phyloP scores from a whole-genome alignment of 164 flowering plant species.

The Buxus sempervirens region DNA sequence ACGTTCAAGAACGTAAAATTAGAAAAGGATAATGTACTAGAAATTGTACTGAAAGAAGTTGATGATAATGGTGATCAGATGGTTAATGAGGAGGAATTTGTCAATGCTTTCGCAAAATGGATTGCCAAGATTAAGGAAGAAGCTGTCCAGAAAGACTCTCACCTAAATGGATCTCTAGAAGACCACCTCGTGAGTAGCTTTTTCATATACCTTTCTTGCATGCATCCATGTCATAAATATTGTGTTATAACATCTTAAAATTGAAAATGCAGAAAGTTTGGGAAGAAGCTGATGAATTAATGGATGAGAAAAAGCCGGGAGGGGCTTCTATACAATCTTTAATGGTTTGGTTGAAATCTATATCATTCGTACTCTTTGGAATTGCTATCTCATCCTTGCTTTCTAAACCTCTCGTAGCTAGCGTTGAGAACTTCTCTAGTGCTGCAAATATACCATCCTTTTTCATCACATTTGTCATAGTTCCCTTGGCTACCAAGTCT shows the following conservation, averaged over 20 bases:
- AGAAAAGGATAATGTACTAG: background rate
- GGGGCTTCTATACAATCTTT: background rate
- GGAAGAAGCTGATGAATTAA: background rate
- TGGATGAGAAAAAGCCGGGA: background rate
- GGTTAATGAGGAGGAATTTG: constrained; percentile 15
- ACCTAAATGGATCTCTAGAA: background rate
- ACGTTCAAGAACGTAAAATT: background rate
- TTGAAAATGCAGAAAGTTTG: background rate
- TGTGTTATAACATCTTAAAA: constrained; percentile 12
- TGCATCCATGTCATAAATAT: too few species aligned
- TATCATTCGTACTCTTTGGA: constrained; percentile 18
- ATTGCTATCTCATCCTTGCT: constrained; percentile 14
- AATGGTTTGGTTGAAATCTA: constrained; percentile 10
- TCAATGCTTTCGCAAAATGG: constrained; percentile 1
- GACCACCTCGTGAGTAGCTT: background rate
- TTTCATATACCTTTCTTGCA: too few species aligned
- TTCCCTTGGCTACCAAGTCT: constrained; percentile 33
- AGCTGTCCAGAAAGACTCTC: background rate
- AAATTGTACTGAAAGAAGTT: constrained; percentile 7
- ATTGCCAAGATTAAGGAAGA: background rate
- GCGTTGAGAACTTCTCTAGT: constrained; percentile 28
- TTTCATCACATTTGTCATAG: constrained; percentile 23
- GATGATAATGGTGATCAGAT: constrained; percentile 3
- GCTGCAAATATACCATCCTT: constrained; percentile 29
- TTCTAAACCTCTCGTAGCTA: constrained; percentile 34